phyloP scores from a whole-genome alignment of 2,329 filamentous ascomycete species.

The Aspergillus tamarii region DNA sequence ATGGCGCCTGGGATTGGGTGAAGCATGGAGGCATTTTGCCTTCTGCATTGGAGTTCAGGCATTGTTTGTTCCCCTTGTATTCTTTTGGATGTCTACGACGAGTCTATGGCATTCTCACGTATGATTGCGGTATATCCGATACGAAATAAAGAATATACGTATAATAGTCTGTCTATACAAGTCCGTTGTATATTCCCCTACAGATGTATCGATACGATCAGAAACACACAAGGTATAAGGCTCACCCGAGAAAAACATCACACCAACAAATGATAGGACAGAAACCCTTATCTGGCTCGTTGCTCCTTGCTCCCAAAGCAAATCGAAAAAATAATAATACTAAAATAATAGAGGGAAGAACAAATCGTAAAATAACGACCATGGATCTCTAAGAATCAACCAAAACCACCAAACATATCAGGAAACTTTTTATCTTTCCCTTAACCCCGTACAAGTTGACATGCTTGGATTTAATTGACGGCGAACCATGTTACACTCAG shows the following conservation, averaged over 20 bases:
- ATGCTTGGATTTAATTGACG: conserved; percentile 27
- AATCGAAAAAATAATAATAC: neutral
- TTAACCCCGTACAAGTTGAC: neutral
- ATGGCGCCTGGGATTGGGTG: conserved; percentile 26
- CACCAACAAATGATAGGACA: neutral
- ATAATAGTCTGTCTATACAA: neutral
- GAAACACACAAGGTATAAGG: conserved; percentile 10
- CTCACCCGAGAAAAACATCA: conserved; percentile 10
- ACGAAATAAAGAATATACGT: conserved; percentile 3
- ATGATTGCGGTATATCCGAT: conserved; percentile 3
- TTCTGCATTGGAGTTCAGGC: conserved; percentile 21
- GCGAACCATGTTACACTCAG: conserved; percentile 54
- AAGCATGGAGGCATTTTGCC: conserved; percentile 11
- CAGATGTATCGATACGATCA: neutral
- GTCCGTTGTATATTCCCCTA: neutral
- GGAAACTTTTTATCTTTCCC: conserved; percentile 7
- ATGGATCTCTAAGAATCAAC: neutral
- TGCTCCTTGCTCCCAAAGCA: conserved; percentile 2
- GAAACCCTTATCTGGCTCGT: conserved; percentile 7
- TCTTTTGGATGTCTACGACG: conserved; percentile 10
- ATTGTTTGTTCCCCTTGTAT: conserved; percentile 10
- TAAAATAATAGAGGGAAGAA: neutral
- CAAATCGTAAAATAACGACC: neutral
- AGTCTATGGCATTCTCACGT: neutral
- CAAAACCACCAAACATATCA: neutral